Percentiles rank a stretch among this genome's conserved stretches.
Conservation (phyloP, 306 rosid genomes). For the Psophocarpus tetragonolobus region DNA sequence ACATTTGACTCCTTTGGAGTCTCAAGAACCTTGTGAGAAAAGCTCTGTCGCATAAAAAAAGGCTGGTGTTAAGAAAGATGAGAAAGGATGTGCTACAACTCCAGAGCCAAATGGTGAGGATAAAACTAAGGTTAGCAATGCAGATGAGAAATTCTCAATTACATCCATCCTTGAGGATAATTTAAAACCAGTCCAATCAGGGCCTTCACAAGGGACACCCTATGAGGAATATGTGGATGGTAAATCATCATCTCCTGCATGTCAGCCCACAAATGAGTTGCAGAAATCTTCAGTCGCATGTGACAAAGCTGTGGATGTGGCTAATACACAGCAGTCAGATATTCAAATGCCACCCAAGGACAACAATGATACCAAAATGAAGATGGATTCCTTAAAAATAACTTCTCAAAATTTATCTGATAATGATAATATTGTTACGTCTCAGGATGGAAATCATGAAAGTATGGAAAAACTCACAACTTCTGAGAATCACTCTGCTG, state of each 20-base stretch:
- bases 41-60: slow-evolving; percentile 4
- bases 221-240: slow-evolving; percentile 15
- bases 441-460: slow-evolving; percentile 36
- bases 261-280: slow-evolving; percentile 9
- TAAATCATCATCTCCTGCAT: slow-evolving; percentile 6
- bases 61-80: slow-evolving; percentile 30
- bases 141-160: slow-evolving; percentile 24
- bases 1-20: not conserved
- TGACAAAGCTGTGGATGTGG: slow-evolving; percentile 34
- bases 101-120: too few species aligned
- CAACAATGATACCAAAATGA: slow-evolving; percentile 27
- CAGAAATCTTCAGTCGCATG: not conserved
- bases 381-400: slow-evolving; percentile 38
- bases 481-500: slow-evolving; percentile 30
- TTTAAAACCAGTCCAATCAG: slow-evolving; percentile 33
- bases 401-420: slow-evolving; percentile 45
- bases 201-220: slow-evolving; percentile 26
- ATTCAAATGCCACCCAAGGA: slow-evolving; percentile 22
- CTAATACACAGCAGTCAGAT: slow-evolving; percentile 34
- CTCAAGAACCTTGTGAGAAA: slow-evolving; percentile 29
- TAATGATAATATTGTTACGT: slow-evolving; percentile 23
- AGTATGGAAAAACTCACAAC: slow-evolving; percentile 36
- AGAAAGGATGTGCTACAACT: too few species aligned
- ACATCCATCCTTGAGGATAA: slow-evolving; percentile 27
- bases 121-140: too few species aligned